phyloP scores from a whole-genome alignment of 305 asterid genomes.

The Fraxinus nigra region DNA sequence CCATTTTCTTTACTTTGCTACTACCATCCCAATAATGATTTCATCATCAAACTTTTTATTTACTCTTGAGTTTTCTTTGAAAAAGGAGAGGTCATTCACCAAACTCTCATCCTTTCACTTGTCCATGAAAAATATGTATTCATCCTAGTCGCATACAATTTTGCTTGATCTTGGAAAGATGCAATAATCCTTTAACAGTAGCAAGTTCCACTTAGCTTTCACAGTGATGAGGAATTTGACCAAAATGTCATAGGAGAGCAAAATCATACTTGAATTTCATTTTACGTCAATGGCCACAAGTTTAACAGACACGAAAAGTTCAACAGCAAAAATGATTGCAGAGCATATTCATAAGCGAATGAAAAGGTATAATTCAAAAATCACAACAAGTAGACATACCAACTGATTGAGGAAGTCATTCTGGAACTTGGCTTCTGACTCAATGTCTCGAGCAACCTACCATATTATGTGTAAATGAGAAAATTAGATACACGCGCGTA shows the following conservation, averaged over 20 bases:
- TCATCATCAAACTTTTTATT: neutral
- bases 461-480: conserved; percentile 15
- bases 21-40: neutral
- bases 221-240: neutral
- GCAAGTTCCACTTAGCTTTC: neutral
- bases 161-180: neutral
- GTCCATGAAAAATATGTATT: neutral
- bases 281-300: neutral
- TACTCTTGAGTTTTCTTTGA: neutral
- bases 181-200: neutral
- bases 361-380: neutral
- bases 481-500: conserved; percentile 13
- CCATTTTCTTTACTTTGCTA: neutral
- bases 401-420: conserved; percentile 85
- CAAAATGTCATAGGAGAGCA: neutral
- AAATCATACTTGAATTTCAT: neutral
- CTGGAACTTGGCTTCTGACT: conserved; percentile 77
- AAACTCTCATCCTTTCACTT: conserved; percentile 1
- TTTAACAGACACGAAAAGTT: neutral
- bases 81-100: neutral
- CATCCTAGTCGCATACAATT: neutral
- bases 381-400: conserved; percentile 46
- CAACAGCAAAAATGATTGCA: neutral
- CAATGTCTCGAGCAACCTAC: conserved; percentile 90
- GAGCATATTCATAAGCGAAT: neutral